Percentiles rank a stretch among this genome's conserved stretches.
phyloP scores from a whole-genome alignment of 1,139 yeast species.

The Arxiozyma telluris region DNA sequence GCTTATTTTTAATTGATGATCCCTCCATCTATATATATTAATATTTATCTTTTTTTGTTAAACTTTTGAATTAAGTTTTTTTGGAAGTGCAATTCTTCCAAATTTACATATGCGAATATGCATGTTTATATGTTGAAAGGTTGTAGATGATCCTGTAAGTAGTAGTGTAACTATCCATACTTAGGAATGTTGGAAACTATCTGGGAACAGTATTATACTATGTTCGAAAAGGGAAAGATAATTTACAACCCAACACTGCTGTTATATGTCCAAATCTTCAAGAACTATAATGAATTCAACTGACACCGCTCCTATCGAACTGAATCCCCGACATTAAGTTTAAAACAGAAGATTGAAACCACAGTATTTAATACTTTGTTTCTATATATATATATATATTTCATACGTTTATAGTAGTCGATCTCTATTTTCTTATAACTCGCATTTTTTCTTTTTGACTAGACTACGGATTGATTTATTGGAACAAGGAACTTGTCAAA shows the following conservation, averaged over 20 bases:
- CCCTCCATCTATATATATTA: slow-evolving; percentile 1
- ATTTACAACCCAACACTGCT: no score
- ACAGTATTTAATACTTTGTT: no score
- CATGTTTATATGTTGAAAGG: not conserved
- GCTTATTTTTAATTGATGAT: slow-evolving; percentile 2
- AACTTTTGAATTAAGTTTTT: no score
- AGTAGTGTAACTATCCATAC: not conserved
- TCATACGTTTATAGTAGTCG: not conserved
- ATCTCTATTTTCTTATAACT: no score
- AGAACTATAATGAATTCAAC: no score
- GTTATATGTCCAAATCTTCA: no score
- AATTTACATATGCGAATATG: not conserved
- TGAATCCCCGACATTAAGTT: no score
- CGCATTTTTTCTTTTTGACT: not conserved
- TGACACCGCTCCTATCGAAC: not conserved
- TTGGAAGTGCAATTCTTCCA: not conserved
- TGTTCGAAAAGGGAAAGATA: no score
- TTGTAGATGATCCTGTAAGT: no score
- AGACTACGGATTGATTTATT: not conserved
- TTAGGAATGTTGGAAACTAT: no score
- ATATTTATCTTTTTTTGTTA: not conserved
- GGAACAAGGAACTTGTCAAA: not conserved
- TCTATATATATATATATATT: no score
- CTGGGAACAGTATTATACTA: no score
- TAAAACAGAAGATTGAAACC: not conserved